Evolutionary conservation across 2,329 filamentous ascomycete genomes (phyloP).

Genomic region (Alternaria ethzedia): DNA sequence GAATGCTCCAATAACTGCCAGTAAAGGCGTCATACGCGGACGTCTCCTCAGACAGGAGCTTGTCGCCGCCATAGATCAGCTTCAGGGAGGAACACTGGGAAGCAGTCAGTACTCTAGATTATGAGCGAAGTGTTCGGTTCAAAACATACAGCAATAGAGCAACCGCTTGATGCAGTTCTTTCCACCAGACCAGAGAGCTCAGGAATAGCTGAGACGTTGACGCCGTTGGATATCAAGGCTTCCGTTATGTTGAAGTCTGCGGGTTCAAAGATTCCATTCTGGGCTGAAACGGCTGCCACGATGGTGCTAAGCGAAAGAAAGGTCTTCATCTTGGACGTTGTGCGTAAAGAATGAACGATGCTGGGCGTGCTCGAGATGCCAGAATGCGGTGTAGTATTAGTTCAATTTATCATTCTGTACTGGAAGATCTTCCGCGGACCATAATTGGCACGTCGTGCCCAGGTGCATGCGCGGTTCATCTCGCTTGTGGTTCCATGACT

Average conservation of each 20-base stretch:
- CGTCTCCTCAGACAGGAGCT: conserved; percentile 18
- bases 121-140: background rate
- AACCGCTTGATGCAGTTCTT: conserved; percentile 9
- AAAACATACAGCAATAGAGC: conserved; percentile 29
- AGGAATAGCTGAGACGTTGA: conserved; percentile 27
- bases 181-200: conserved; percentile 12
- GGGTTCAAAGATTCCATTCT: conserved; percentile 22
- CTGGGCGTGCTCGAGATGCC: background rate
- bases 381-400: background rate
- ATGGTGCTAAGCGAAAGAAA: conserved; percentile 15
- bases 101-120: background rate
- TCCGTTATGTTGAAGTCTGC: conserved; percentile 26
- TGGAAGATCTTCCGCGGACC: background rate
- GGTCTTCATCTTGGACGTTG: conserved; percentile 13
- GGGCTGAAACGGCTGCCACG: conserved; percentile 12
- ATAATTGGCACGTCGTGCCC: background rate
- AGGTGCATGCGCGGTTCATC: no score
- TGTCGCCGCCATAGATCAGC: conserved; percentile 27
- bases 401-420: conserved; percentile 2
- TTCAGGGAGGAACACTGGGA: conserved; percentile 26
- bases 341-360: background rate
- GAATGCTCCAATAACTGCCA: conserved; percentile 34
- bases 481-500: no score
- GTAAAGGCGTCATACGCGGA: conserved; percentile 29
- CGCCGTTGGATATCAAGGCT: conserved; percentile 24